Percentiles rank a stretch among this genome's conserved stretches.
Conservation (phyloP, 257 asterid genomes). For the Echites panduratus region DNA sequence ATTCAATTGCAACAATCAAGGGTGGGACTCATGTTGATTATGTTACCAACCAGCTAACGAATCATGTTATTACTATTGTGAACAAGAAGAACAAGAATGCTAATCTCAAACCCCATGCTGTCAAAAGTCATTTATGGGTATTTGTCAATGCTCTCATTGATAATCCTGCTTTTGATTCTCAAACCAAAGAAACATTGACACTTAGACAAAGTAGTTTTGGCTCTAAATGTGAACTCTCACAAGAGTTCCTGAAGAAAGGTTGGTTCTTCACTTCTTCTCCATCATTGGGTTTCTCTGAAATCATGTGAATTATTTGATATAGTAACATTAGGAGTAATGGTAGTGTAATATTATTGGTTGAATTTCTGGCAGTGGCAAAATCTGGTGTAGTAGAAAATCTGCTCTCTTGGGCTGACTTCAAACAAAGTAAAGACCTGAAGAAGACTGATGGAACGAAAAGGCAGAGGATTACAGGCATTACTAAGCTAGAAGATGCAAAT, state of each 20-base stretch:
- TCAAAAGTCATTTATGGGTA: conserved; percentile 88
- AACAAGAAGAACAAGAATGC: conserved; percentile 73
- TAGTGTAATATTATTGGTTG: background rate
- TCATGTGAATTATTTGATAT: background rate
- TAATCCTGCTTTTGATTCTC: conserved; percentile 99
- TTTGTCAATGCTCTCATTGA: conserved; percentile 97
- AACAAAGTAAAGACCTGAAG: conserved; percentile 81
- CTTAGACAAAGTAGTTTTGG: conserved; percentile 88
- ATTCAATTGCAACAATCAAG: conserved; percentile 83
- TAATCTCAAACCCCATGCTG: conserved; percentile 70
- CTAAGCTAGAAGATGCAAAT: conserved; percentile 84
- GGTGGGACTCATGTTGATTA: conserved; percentile 99
- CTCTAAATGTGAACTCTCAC: conserved; percentile 71
- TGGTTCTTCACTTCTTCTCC: conserved; percentile 6
- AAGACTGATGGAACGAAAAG: conserved; percentile 87
- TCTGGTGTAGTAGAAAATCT: conserved; percentile 81
- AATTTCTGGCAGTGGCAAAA: conserved; percentile 59
- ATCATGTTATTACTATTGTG: conserved; percentile 58
- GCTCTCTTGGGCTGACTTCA: conserved; percentile 91
- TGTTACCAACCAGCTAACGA: conserved; percentile 78
- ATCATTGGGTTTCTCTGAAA: background rate
- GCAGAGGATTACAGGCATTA: conserved; percentile 50
- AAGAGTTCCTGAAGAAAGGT: conserved; percentile 85
- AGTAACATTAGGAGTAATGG: background rate
- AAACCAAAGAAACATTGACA: conserved; percentile 94